Evolutionary conservation across 139 green algal species (phyloP), one percentile per base, ranked within the genome.

Genomic region (Pseudopediastrum boryanum): DNA sequence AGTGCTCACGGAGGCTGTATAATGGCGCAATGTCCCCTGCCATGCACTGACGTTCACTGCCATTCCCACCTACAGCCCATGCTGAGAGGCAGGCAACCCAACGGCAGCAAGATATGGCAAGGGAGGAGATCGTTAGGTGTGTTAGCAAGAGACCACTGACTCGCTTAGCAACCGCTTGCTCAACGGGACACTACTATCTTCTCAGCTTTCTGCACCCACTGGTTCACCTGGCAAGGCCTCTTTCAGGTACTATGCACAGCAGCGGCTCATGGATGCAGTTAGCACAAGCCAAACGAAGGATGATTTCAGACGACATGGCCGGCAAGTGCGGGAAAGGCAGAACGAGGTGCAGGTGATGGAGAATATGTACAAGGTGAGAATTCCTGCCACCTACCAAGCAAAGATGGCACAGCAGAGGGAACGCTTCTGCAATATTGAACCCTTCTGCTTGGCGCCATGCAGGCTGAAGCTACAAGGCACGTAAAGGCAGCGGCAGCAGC

Each of bases 211-310:
- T 27, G 10, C 33, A 6, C 54, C 5, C 8, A 64, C 7, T 64
- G 8, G 8, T 27, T 27, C 54, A 25, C 8, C 54, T 9, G 7
- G 8, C 33, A 58, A 58, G 16, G 48, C n/a, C 3, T 56, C 21
- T 58, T 36, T 8, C 69, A 93, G 87, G 78, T 93, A 87, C 77
- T 93, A 89, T 66, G 43, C 61, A 21, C 70, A 88, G 35, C 89
- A 93, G 48, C 76, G 73, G 21, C 69, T 38, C 9, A 75, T 82
- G 21, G 81, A 90, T 27, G 62, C 80, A 0, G 63, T 77, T 50
- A 64, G 75, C 10, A 59, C 50, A 7, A 87, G 83, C 61, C 61
- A 75, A 16, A 4, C 86, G 8, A 85, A 87, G 31, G 85, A 92
- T 79, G 87, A 91, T 52, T 75, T 92, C 27, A 83, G 78, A 43